Base-by-base conservation (phyloP, 2,329 filamentous ascomycete species). In the Alternaria consortialis region DNA sequence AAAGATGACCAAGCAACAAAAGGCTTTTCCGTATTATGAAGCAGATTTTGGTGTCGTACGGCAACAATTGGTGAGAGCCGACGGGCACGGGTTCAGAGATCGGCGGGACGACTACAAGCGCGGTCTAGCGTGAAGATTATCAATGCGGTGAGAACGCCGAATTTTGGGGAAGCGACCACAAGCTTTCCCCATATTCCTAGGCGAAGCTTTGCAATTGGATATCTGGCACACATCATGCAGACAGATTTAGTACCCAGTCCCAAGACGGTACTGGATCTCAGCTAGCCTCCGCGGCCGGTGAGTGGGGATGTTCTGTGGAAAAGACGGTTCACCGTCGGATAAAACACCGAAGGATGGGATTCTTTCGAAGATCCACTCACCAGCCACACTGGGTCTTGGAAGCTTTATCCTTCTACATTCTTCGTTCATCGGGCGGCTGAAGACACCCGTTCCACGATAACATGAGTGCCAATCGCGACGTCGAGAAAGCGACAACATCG, bases 261-360 rank as follows among this genome's bases (percentile, higher is more conserved):
- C 5, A 34, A 47, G 12, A 39, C n/a, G 50, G 23, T 7, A 37
- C 44, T 55, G 50, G 8, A 51, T 47, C 23, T 25, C 5, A 53
- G 57, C 55, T 71, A 69, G 68, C 34, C 43, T 71, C 68, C 68
- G 67, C 68, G 65, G 65, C 67, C 68, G 67, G 64, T 44, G 65
- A 40, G 44, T 54, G 63, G 58, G 47, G 56, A 53, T 15, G 27
- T 32, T 63, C 25, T 37, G 42, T 40, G 32, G 36, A 29, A 20
- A 20, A 47, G 15, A 39, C 39, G 31, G 54, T 52, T 58, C 32
- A 44, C 58, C 54, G 58, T 64, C 62, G 62, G 62, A 53, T 51
- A 62, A 53, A 62, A 37, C 42, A 43, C 59, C 54, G 54, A 60
- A 43, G 48, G n/a, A 43, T 46, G 23, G 13, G 42, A 8, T 48